A percentile compares a stretch with the other conserved stretches of the same genome.
These are phyloP conservation scores for Sanguinoderma infundibulare DNA, from an alignment of 1,284 basidiomycete species.

Conservation along the genomic window DNA sequence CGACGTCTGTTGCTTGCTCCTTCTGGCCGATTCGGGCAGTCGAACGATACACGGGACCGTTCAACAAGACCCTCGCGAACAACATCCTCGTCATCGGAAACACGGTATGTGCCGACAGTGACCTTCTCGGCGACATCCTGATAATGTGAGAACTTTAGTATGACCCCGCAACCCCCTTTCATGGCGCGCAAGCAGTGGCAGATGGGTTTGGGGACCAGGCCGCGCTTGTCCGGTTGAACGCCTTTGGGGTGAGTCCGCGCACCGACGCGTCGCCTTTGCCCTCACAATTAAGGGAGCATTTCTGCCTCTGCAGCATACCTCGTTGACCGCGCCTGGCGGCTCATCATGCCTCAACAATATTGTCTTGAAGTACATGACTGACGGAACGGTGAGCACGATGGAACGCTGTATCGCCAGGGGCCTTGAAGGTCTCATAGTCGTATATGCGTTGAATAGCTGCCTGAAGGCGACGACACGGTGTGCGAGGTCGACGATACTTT, in stretches of 20 bases:
- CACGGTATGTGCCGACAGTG: constrained; percentile 8
- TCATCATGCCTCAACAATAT: constrained; percentile 3
- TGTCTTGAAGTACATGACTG: constrained; percentile 1
- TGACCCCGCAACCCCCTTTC: constrained; percentile 26
- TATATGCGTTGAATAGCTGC: background rate
- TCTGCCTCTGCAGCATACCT: background rate
- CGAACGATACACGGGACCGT: constrained; percentile 30
- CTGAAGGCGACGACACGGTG: constrained; percentile 1
- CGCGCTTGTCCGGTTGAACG: constrained; percentile 24
- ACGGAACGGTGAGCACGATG: constrained; percentile 1
- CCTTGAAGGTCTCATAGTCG: background rate
- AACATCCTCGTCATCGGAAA: constrained; percentile 27
- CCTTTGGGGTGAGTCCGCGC: constrained; percentile 29
- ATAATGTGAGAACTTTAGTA: too few relatives aligned
- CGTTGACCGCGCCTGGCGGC: background rate
- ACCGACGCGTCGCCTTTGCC: too few relatives aligned
- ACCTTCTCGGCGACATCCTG: too few relatives aligned
- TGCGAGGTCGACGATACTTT: constrained; percentile 12
- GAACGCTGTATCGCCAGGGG: background rate
- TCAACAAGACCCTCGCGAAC: constrained; percentile 28
- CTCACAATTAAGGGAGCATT: background rate
- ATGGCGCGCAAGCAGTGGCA: constrained; percentile 21
- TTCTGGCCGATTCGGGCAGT: constrained; percentile 28
- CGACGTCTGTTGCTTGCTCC: constrained; percentile 12
- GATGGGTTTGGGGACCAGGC: constrained; percentile 19